Conservation (phyloP, 495 filamentous ascomycete species). For the Thermochaetoides thermophila region DNA sequence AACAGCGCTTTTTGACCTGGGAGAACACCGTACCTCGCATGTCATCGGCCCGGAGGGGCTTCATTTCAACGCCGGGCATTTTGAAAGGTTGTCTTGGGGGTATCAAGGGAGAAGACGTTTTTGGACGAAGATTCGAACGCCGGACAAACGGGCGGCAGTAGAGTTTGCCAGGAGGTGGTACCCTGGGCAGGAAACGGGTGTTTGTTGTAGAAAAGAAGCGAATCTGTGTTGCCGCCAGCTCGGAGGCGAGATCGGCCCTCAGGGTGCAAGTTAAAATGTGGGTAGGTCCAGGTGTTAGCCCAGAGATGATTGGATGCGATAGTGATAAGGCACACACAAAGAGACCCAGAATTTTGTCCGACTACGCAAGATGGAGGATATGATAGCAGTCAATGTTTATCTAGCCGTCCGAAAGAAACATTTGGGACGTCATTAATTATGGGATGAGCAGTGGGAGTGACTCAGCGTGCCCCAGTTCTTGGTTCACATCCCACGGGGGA, state of each 20-base stretch:
- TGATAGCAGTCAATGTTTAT: too few relatives aligned
- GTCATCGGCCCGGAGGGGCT: conserved; percentile 32
- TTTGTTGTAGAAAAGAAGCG: not conserved
- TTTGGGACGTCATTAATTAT: not conserved
- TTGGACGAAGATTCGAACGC: not conserved
- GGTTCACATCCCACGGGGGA: conserved; percentile 3
- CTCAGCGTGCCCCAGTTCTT: conserved; percentile 5
- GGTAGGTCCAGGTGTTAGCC: too few relatives aligned
- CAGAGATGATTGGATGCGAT: too few relatives aligned
- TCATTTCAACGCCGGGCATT: conserved; percentile 33
- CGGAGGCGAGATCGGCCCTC: not conserved
- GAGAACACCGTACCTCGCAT: conserved; percentile 27
- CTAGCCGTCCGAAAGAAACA: not conserved
- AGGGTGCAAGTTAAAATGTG: not conserved
- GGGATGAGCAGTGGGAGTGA: conserved; percentile 4
- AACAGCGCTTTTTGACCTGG: too few relatives aligned
- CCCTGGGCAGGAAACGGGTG: not conserved
- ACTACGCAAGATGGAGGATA: conserved; percentile 1
- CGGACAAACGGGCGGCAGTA: not conserved
- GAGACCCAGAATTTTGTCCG: too few relatives aligned
- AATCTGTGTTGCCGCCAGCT: not conserved
- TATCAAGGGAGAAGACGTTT: not conserved
- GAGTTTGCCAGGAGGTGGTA: not conserved
- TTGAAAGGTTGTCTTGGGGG: conserved; percentile 7
- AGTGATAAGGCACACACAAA: too few relatives aligned